These are phyloP conservation scores for Hymenoscyphus linearis DNA, from an alignment of 2,329 filamentous ascomycete species.

Conservation along the genomic window DNA sequence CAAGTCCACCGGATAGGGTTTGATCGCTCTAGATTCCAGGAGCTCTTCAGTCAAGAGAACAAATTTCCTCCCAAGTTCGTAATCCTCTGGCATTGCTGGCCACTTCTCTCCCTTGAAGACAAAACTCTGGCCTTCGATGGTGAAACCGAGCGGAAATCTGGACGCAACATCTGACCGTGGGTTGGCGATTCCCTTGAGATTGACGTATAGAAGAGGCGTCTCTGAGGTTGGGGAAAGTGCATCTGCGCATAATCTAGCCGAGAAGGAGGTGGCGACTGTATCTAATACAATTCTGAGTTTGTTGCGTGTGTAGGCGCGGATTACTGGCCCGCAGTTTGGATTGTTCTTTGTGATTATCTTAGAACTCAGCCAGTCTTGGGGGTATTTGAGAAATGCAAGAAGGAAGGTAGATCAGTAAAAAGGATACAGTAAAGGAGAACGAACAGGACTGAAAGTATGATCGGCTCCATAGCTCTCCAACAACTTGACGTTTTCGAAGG, in stretches of 20 bases:
- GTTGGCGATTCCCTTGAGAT: slow-evolving; percentile 39
- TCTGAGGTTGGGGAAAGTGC: slow-evolving; percentile 16
- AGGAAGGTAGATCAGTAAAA: no score
- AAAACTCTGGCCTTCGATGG: slow-evolving; percentile 34
- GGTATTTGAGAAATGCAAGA: not conserved
- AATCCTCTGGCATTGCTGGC: slow-evolving; percentile 25
- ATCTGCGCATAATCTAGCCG: slow-evolving; percentile 17
- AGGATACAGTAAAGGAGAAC: not conserved
- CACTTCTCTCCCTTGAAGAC: slow-evolving; percentile 15
- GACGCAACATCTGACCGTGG: slow-evolving; percentile 27
- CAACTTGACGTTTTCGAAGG: slow-evolving; percentile 42
- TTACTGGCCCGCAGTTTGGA: slow-evolving; percentile 37
- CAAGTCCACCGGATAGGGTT: slow-evolving; percentile 26
- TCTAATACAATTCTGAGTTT: slow-evolving; percentile 20
- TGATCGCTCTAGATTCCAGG: slow-evolving; percentile 32
- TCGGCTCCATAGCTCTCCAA: slow-evolving; percentile 42
- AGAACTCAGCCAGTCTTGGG: not conserved
- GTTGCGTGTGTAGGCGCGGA: slow-evolving; percentile 39
- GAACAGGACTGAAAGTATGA: slow-evolving; percentile 43
- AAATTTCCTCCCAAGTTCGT: slow-evolving; percentile 33
- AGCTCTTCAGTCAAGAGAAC: slow-evolving; percentile 31
- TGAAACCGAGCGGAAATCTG: slow-evolving; percentile 35
- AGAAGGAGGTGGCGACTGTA: slow-evolving; percentile 16
- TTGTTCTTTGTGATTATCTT: slow-evolving; percentile 27
- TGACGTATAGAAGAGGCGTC: slow-evolving; percentile 41